A percentile compares a stretch with the other conserved stretches of the same genome.
Evolutionary conservation across 2,329 filamentous ascomycete species (phyloP).

Genomic region (Torrubiella hemipterigena): DNA sequence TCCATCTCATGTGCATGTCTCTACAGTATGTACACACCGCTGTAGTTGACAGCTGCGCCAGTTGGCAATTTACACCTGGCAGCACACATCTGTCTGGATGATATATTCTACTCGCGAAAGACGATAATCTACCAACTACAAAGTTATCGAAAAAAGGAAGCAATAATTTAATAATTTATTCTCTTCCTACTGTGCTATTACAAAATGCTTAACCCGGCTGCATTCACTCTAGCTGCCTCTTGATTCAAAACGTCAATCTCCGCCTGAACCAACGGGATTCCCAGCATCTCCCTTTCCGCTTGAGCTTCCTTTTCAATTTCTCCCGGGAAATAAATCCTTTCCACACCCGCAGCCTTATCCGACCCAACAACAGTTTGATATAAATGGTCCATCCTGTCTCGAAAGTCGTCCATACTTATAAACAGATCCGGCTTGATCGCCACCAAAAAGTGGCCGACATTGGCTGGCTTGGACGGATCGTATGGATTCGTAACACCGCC

Average conservation of each 20-base stretch:
- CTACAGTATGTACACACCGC: too few relatives aligned
- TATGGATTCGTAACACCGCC: conserved; percentile 69
- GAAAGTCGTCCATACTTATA: conserved; percentile 58
- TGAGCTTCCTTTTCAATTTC: conserved; percentile 49
- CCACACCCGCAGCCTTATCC: conserved; percentile 42
- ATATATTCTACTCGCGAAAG: too few relatives aligned
- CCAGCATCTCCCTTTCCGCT: conserved; percentile 35
- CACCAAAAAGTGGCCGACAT: conserved; percentile 65
- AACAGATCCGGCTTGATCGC: conserved; percentile 67
- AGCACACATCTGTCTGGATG: too few relatives aligned
- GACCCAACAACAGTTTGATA: conserved; percentile 40
- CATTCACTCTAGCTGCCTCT: conserved; percentile 37
- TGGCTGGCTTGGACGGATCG: conserved; percentile 53
- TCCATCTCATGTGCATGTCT: too few relatives aligned
- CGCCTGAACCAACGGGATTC: conserved; percentile 46
- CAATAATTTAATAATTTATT: too few relatives aligned
- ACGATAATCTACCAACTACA: too few relatives aligned
- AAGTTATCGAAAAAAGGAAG: too few relatives aligned
- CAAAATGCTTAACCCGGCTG: too few relatives aligned
- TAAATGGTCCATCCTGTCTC: conserved; percentile 43
- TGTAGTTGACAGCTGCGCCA: too few relatives aligned
- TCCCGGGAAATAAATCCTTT: conserved; percentile 48
- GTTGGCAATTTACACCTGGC: too few relatives aligned
- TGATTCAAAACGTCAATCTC: conserved; percentile 44
- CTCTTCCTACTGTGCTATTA: too few relatives aligned